Evolutionary conservation across 495 filamentous ascomycete species (phyloP).

Genomic region (Viridothelium virens): DNA sequence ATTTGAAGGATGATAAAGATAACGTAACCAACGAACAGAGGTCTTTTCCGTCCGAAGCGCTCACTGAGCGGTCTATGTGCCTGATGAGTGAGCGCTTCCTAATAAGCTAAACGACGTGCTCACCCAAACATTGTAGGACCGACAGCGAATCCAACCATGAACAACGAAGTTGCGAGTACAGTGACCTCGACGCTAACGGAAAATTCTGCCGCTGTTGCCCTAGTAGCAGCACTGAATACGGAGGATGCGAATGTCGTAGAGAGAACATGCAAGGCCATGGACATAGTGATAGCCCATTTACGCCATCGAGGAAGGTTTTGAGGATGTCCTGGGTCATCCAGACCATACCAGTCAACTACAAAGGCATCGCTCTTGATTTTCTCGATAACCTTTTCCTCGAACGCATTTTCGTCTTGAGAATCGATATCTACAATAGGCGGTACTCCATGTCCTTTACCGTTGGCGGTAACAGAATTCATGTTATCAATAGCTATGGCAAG

Average conservation of each 20-base stretch:
- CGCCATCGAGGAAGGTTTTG: constrained; percentile 25
- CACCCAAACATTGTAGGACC: constrained; percentile 17
- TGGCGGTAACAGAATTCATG: background rate
- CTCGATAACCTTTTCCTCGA: constrained; percentile 7
- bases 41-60: constrained; percentile 48
- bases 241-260: constrained; percentile 52
- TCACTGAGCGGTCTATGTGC: constrained; percentile 46
- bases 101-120: background rate
- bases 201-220: constrained; percentile 41
- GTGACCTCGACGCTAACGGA: constrained; percentile 42
- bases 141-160: constrained; percentile 37
- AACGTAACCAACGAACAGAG: constrained; percentile 49
- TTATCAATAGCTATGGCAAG: background rate
- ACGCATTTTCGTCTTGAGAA: background rate
- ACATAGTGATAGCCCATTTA: constrained; percentile 27
- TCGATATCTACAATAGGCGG: background rate
- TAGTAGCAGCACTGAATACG: constrained; percentile 49
- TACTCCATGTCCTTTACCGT: constrained; percentile 2
- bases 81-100: background rate
- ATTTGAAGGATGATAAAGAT: constrained; percentile 55
- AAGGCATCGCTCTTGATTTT: constrained; percentile 8
- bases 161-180: constrained; percentile 45
- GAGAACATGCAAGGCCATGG: constrained; percentile 49
- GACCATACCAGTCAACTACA: constrained; percentile 11
- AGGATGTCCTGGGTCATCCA: constrained; percentile 27